Evolutionary conservation across 2,329 filamentous ascomycete species (phyloP), one percentile per base, ranked within the genome.

Genomic region (Aspergillus spinulosporus): DNA sequence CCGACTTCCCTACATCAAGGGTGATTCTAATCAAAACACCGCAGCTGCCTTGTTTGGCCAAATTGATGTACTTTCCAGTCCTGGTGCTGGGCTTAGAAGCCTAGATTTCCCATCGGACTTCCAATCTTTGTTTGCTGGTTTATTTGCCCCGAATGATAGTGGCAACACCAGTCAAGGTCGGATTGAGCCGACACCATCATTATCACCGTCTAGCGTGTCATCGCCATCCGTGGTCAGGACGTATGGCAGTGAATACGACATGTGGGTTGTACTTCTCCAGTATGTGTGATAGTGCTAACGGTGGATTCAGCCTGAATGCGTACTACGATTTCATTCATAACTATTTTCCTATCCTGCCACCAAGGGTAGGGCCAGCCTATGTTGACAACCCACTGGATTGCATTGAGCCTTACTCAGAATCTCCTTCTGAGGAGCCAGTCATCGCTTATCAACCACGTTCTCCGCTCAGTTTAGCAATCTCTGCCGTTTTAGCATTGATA

Each of bases 251-350:
- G 74, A 77, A 55, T 61, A 68, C 45, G 73, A 75, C 39, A 75
- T 77, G 74, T 76, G 58, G 60, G 73, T 66, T 49, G 4, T 42
- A 14, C 5, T 7, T 53, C 39, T 21, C 21, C 21, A 21, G 21
- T 21, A 21, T 21, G 21, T 21, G 21, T 21, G 28, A 29, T 29
- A 26, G n/a, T 55, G 62, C 62, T 67, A 54, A 68, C 54, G 2
- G 45, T 11, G 11, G 3, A 11, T 1, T 36, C 49, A 78, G 76
- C 61, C 65, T 78, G 48, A 76, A 76, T 58, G 76, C 73, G 36
- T 78, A 78, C 53, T 78, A 78, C 56, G 72, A 74, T 44, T 78
- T 76, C 54, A 74, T 78, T 52, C 76, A 78, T 62, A 54, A 65
- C n/a, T 78, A 76, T 60, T 76, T 77, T 43, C 76, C 76, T 4